Evolutionary conservation across 176 grass and related monocot genomes (phyloP), one percentile per base, ranked within the genome.

Genomic region (Puccinellia tenuiflora): DNA sequence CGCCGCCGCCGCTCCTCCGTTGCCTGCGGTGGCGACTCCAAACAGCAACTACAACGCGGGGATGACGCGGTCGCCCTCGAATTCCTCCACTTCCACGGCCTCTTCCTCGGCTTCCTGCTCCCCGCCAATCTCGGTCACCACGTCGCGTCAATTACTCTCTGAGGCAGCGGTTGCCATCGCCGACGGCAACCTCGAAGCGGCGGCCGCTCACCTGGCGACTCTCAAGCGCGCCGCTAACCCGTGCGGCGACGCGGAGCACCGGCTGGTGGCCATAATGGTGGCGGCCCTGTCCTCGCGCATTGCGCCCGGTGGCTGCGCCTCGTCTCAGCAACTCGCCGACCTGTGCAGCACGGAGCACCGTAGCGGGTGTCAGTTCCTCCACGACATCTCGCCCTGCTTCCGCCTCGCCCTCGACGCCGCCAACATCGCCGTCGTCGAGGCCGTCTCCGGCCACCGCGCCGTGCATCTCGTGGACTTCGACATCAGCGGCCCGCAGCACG

Each of bases 381-480:
- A 90, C 64, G 47, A 90, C 26, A 67, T 75, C 66, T 91, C 90
- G 20, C 96, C 88, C 5, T 95, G 89, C 87, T 98, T 98, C 89
- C 88, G 84, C 67, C 85, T 95, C 53, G 96, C 84, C 4, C 84
- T 95, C 73, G 77, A 93, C 60, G 86, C 92, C 9, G 92, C 96
- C 8, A 98, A 87, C 91, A 56, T 83, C 21, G 87, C 90, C 48
- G 90, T 98, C 87, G 77, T 88, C 6, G 87, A 88, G 0, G 60
- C 91, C 25, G 84, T 90, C 33, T 76, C 39, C 30, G 87, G 89
- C 85, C 76, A 76, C 73, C 69, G 79, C 68, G 46, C 20, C 29
- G 65, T 98, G 64, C 96, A 98, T 68, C 65, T 98, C 62, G 79
- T 98, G 33, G 96, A 98, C 92, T 95, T 98, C 69, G 89, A 95